Percentiles rank a stretch among this genome's conserved stretches.
Conservation (phyloP, 768 basidiomycete genomes). For the Gymnopilus junonius region DNA sequence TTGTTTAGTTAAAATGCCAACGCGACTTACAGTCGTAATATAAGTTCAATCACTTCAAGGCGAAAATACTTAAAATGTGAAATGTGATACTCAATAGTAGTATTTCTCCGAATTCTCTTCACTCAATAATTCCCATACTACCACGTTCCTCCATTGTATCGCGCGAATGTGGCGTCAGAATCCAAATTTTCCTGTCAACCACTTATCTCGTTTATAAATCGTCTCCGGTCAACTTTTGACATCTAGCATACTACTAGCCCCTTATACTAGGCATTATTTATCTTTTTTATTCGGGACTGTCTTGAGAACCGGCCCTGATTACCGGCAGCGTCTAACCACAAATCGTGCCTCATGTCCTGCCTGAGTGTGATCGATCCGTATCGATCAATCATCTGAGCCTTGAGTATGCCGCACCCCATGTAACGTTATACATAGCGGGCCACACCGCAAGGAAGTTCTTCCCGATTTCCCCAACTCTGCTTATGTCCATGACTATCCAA, state of each 20-base stretch:
- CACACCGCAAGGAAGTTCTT: not conserved
- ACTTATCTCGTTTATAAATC: not conserved
- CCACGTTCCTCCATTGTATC: constrained; percentile 15
- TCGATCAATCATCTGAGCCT: constrained; percentile 33
- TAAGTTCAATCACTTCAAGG: no score
- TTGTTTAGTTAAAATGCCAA: no score
- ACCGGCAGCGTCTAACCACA: constrained; percentile 23
- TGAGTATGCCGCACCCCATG: constrained; percentile 29
- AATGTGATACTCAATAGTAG: no score
- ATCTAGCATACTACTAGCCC: constrained; percentile 3
- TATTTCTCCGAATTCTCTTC: not conserved
- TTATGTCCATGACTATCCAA: constrained; percentile 15
- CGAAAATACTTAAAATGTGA: not conserved
- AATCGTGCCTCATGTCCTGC: constrained; percentile 25
- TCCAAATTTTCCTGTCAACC: not conserved
- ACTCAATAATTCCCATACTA: constrained; percentile 18
- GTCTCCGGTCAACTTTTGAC: not conserved
- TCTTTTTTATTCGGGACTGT: not conserved
- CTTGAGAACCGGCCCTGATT: constrained; percentile 19
- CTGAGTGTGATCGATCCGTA: constrained; percentile 31
- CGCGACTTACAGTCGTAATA: no score
- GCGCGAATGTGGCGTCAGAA: constrained; percentile 11
- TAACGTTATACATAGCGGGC: constrained; percentile 27
- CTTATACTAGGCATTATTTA: constrained; percentile 1
- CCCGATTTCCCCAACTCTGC: constrained; percentile 11